phyloP scores from a whole-genome alignment of 768 basidiomycete species.

The Postia placenta region DNA sequence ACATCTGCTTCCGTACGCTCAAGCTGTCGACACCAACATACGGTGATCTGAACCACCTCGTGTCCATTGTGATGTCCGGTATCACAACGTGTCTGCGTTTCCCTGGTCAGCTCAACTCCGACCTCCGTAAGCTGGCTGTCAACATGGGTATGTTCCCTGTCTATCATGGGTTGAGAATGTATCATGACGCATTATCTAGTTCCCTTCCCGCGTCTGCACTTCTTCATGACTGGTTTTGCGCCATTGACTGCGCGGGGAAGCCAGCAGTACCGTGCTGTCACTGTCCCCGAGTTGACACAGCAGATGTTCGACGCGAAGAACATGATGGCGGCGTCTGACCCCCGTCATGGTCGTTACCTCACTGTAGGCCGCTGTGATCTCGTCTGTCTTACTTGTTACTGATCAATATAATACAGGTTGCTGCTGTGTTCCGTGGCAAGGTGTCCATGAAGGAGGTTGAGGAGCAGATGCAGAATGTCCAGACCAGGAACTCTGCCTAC shows the following conservation, averaged over 20 bases:
- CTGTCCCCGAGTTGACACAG: slow-evolving; percentile 94
- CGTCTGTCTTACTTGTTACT: not conserved
- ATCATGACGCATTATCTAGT: slow-evolving; percentile 38
- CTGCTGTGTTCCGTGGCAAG: slow-evolving; percentile 97
- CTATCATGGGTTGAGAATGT: not conserved
- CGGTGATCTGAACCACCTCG: slow-evolving; percentile 96
- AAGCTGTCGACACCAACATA: slow-evolving; percentile 95
- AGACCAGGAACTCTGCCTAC: slow-evolving; percentile 96
- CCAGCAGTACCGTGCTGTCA: slow-evolving; percentile 93
- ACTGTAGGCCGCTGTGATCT: slow-evolving; percentile 51
- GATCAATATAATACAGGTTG: slow-evolving; percentile 43
- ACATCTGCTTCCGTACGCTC: slow-evolving; percentile 97
- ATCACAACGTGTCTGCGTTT: slow-evolving; percentile 98
- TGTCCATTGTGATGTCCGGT: slow-evolving; percentile 97
- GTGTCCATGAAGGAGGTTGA: slow-evolving; percentile 99
- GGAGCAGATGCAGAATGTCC: slow-evolving; percentile 97
- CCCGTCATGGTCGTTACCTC: slow-evolving; percentile 94
- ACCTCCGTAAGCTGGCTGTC: slow-evolving; percentile 95
- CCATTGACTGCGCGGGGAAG: slow-evolving; percentile 92
- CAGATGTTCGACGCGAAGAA: slow-evolving; percentile 99
- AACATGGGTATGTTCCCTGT: slow-evolving; percentile 81
- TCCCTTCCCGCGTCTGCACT: slow-evolving; percentile 98
- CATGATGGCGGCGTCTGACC: slow-evolving; percentile 99
- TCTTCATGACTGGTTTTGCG: slow-evolving; percentile 98
- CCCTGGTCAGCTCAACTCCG: slow-evolving; percentile 99